phyloP scores from a whole-genome alignment of 306 rosid species.

The Lathyrus aphaca region DNA sequence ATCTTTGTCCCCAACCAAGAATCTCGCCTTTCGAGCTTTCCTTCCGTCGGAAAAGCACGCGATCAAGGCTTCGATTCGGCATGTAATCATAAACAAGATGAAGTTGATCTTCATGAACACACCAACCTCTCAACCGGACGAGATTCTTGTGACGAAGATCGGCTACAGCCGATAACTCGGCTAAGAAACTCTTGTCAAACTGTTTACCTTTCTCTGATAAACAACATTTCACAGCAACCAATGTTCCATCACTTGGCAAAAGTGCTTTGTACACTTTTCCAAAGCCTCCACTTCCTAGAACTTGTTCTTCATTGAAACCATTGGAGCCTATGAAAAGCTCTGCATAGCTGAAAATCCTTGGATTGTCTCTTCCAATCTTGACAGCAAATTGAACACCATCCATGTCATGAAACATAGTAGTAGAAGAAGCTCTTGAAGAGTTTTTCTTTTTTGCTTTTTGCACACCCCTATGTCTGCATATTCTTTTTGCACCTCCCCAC shows the following conservation, averaged over 20 bases:
- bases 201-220: slow-evolving; percentile 75
- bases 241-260: slow-evolving; percentile 91
- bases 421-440: slow-evolving; percentile 24
- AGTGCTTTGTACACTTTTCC: slow-evolving; percentile 79
- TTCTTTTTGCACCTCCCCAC: slow-evolving; percentile 37
- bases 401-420: slow-evolving; percentile 62
- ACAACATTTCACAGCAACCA: slow-evolving; percentile 92
- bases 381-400: slow-evolving; percentile 75
- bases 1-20: slow-evolving; percentile 65
- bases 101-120: slow-evolving; percentile 78
- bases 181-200: slow-evolving; percentile 84
- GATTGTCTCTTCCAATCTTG: slow-evolving; percentile 72
- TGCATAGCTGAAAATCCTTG: slow-evolving; percentile 84
- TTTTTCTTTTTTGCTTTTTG: slow-evolving; percentile 35
- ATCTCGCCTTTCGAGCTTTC: slow-evolving; percentile 46
- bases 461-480: slow-evolving; percentile 31
- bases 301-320: slow-evolving; percentile 72
- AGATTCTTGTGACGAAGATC: slow-evolving; percentile 95
- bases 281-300: slow-evolving; percentile 92
- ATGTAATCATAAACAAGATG: slow-evolving; percentile 85
- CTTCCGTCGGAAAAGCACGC: slow-evolving; percentile 59
- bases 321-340: slow-evolving; percentile 87
- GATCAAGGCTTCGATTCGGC: slow-evolving; percentile 91
- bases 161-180: slow-evolving; percentile 85
- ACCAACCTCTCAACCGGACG: slow-evolving; percentile 90